Evolutionary conservation across 2,329 filamentous ascomycete species (phyloP), one percentile per base, ranked within the genome.

Genomic region (Epichloe uncinata): DNA sequence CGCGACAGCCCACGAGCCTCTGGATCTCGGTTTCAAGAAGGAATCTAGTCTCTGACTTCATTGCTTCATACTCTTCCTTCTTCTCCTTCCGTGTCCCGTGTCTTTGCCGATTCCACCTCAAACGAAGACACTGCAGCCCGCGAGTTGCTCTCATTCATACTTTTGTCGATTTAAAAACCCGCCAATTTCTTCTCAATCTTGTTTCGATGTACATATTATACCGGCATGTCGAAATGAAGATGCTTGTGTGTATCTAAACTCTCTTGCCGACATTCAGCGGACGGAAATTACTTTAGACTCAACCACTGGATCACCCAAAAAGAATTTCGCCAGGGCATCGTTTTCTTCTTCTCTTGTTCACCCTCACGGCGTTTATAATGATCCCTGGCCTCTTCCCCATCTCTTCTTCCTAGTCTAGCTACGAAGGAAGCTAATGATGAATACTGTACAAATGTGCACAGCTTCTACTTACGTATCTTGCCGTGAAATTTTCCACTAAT

Each of bases 11-110:
- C 55, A 52, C 63, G 57, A 52, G 61, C 50, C 22, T 66, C 66
- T 35, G 60, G 56, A 30, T 73, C 69, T 2, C 63, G 63, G 53
- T 72, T 73, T 55, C 67, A 64, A 20, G 70, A 73, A 58, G 56
- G 63, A 47, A 61, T 72, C 49, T 70, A 59, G 66, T 49, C 18
- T 30, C 16, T 8, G 45, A 20, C 9, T 26, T 13, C 30, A 12
- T n/a, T 30, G 37, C 37, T 22, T 48, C n/a, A 35, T 46, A 16
- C 26, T 34, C 35, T 49, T 50, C 18, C 51, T 22, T 50, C 9
- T 48, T 20, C 13, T 22, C 26, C 8, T 44, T 36, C 35, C 35
- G n/a, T 20, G 8, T 42, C 16, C 38, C 12, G 8, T 16, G n/a
- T 15, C 34, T 20, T 50, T 30, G 8, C 30, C 8, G 30, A 30